Evolutionary conservation across 1,284 basidiomycete genomes (phyloP).

Genomic region (Afroboletus lepidellus): DNA sequence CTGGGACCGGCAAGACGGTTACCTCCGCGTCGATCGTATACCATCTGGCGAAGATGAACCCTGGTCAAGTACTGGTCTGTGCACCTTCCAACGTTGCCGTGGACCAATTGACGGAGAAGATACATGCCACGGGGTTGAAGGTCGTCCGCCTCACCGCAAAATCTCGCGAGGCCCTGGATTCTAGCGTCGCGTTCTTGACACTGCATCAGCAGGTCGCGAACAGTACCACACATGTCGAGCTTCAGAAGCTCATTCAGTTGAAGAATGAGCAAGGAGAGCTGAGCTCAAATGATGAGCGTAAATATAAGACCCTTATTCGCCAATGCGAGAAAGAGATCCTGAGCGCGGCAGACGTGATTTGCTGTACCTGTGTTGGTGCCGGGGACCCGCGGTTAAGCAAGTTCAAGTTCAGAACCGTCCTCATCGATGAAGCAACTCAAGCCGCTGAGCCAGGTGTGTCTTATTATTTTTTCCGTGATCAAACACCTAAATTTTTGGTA

Average conservation of each 20-base stretch:
- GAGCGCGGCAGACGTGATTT: slow-evolving; percentile 94
- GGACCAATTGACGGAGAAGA: slow-evolving; percentile 98
- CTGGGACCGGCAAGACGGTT: slow-evolving; percentile 98
- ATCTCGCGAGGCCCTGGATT: slow-evolving; percentile 95
- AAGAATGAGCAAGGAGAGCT: slow-evolving; percentile 98
- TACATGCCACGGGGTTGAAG: slow-evolving; percentile 94
- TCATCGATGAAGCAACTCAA: slow-evolving; percentile 99
- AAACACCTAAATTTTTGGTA: slow-evolving; percentile 15
- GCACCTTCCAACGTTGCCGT: slow-evolving; percentile 99
- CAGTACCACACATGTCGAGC: slow-evolving; percentile 89
- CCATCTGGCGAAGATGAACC: slow-evolving; percentile 99
- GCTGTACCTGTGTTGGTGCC: slow-evolving; percentile 97
- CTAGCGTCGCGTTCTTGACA: slow-evolving; percentile 89
- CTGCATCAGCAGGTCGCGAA: slow-evolving; percentile 98
- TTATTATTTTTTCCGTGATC: slow-evolving; percentile 1
- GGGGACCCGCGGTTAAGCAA: slow-evolving; percentile 95
- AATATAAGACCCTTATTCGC: slow-evolving; percentile 93
- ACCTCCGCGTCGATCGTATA: slow-evolving; percentile 99
- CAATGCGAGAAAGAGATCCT: slow-evolving; percentile 98
- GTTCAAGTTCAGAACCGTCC: slow-evolving; percentile 96
- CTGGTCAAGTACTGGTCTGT: slow-evolving; percentile 97
- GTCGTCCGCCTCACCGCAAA: slow-evolving; percentile 98
- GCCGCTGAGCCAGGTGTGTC: slow-evolving; percentile 91
- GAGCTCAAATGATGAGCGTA: slow-evolving; percentile 94
- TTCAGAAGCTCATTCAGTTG: slow-evolving; percentile 96